Base-by-base conservation (phyloP, 2,329 filamentous ascomycete genomes). In the Calonectria multiphialidica region DNA sequence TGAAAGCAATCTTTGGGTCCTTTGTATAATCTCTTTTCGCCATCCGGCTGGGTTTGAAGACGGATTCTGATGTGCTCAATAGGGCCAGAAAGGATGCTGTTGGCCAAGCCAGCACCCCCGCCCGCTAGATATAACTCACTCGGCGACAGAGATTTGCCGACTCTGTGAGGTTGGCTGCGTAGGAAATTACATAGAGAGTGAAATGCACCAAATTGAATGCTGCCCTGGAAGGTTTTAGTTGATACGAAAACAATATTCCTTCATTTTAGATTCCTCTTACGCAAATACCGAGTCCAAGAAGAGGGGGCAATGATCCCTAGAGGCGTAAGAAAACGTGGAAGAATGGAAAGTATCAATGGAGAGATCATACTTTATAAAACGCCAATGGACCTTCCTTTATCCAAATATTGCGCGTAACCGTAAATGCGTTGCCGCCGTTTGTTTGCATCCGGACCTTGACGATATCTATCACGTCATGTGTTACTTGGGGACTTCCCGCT, bases 391-490 rank as follows among this genome's bases (percentile, higher is more conserved):
- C 68, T 33, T 70, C 68, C 23, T 23, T 12, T 21, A n/a, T 50
- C 68, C 68, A 70, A 23, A 70, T 70, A 6, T 66, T 61, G 8
- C 50, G 21, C 6, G 68, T 2, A 23, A 66, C 62, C 28, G 33
- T 23, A 13, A 66, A 35, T 8, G 68, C 62, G 2, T 28, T 66
- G 12, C 68, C 62, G 7, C 68, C 68, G 21, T 40, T 66, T 2
- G 68, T 37, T 61, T 70, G 68, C 10, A 70, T 40, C 23, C 68
- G 68, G 13, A 66, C 68, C 33, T 70, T 66, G 33, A 70, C 62
- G 15, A 70, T 66, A 12, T 70, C 68, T 70, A 44, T 7, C 37
- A n/a, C 15, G 21, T 30, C 23, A 13, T 15, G 35, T 62, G 6
- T 62, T 42, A 62, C 12, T 57, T 16, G 4, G 23, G 4, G 37